Evolutionary conservation across 176 grass and related monocot species (phyloP).

Genomic region (Melocanna baccifera): DNA sequence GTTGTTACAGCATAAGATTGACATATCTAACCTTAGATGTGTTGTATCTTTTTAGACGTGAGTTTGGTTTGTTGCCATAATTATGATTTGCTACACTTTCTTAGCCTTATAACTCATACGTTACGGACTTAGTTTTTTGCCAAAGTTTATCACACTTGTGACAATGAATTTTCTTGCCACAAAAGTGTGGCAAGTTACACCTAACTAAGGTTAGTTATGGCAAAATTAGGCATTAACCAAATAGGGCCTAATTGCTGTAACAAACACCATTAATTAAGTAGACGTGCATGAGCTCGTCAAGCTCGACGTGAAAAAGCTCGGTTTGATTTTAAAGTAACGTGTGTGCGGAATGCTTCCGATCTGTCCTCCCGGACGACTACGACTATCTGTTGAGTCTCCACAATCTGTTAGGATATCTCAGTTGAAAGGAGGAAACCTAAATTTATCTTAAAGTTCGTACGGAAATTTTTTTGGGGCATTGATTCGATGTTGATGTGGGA

Average conservation of each 20-base stretch:
- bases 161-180: too few relatives aligned
- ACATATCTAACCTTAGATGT: neutral
- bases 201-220: too few relatives aligned
- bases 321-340: neutral
- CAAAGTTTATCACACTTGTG: too few relatives aligned
- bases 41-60: too few relatives aligned
- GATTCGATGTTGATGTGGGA: neutral
- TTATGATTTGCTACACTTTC: too few relatives aligned
- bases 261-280: neutral
- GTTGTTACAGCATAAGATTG: too few relatives aligned
- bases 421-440: neutral
- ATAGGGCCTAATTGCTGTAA: neutral
- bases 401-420: neutral
- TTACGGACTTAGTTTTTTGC: too few relatives aligned
- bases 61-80: too few relatives aligned
- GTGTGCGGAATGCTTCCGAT: neutral
- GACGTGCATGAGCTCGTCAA: neutral
- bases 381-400: neutral
- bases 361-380: neutral
- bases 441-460: neutral
- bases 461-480: neutral
- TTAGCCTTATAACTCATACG: too few relatives aligned
- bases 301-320: neutral
- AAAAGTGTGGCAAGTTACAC: too few relatives aligned
- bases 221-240: too few relatives aligned